Evolutionary conservation across 1,284 basidiomycete species (phyloP).

Genomic region (Leccinum pachyderme): DNA sequence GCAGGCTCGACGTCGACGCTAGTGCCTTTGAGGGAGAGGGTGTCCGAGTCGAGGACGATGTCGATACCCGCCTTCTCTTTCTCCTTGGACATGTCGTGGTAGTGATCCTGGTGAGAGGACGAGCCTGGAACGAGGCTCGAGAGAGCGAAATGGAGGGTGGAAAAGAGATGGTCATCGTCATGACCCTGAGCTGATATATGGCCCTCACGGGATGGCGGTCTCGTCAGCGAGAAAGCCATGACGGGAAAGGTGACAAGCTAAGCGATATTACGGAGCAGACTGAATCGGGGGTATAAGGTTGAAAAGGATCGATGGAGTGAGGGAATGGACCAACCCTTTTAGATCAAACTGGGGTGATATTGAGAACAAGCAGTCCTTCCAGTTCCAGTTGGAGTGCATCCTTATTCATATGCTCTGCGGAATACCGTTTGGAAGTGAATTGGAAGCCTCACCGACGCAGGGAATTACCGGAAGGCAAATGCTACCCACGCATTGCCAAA

Average conservation of each 20-base stretch:
- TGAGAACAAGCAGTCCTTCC: neutral
- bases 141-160: constrained; percentile 32
- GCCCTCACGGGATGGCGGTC: constrained; percentile 29
- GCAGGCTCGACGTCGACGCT: constrained; percentile 83
- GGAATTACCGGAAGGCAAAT: constrained; percentile 7
- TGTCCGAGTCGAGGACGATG: constrained; percentile 70
- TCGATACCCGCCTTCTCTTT: constrained; percentile 62
- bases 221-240: constrained; percentile 34
- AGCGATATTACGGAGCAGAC: constrained; percentile 7
- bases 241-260: constrained; percentile 9
- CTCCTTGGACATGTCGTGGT: constrained; percentile 43
- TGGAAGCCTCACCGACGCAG: constrained; percentile 5
- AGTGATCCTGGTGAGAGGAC: constrained; percentile 25
- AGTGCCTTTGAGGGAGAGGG: constrained; percentile 72
- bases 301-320: neutral
- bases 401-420: constrained; percentile 17
- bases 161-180: constrained; percentile 24
- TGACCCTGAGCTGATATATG: constrained; percentile 22
- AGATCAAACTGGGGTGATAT: neutral
- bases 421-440: constrained; percentile 10
- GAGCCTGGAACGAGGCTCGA: constrained; percentile 21
- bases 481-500: neutral
- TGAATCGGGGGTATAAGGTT: constrained; percentile 1
- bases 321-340: neutral
- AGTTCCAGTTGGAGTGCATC: neutral